Evolutionary conservation across 345 rosid species (phyloP), one percentile per base, ranked within the genome.

Genomic region (Syzygium oleosum): DNA sequence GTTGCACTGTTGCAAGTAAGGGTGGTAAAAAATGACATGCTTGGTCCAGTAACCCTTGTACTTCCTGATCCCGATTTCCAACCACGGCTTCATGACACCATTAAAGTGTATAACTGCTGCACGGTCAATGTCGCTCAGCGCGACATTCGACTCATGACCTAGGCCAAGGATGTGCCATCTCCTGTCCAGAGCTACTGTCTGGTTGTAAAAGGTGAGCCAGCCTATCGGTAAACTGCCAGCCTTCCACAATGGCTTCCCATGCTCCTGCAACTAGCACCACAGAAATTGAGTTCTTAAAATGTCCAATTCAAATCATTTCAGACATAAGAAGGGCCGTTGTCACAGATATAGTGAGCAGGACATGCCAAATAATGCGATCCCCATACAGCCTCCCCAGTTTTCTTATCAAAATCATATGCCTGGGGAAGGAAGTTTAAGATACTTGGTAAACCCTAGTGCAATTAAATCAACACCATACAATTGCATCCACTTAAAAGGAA

Each of bases 71-170:
- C 95, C 99, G 9, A 96, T 94, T 55, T 98, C 98, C 85, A 96
- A 91, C 99, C 99, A 98, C 21, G 99, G 99, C 91, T 98, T 96
- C 98, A 92, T 94, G 88, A 94, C 90, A 84, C 99, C 99, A 73
- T 96, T 95, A 52, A 92, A 98, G 90, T 98, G 99, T 89, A 96
- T 90, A 85, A 98, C 99, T 21, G 98, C 98, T 3, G 97, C 97
- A 52, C 84, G 88, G 61, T 93, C 95, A 29, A 98, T 93, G 49
- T 94, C 95, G 22, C 59, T 89, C 80, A 61, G 90, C 49, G 88
- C 87, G 51, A 96, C 89, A 58, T 91, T 92, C 15, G 96, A 92
- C 43, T 94, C 94, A 9, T 93, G 94, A 79, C 99, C 99, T 77
- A 98, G 93, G 73, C 98, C 98, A 84, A 93, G 94, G 55, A 92